Evolutionary conservation across 2,329 filamentous ascomycete species (phyloP).

Genomic region (Aspergillus pseudoterreus): DNA sequence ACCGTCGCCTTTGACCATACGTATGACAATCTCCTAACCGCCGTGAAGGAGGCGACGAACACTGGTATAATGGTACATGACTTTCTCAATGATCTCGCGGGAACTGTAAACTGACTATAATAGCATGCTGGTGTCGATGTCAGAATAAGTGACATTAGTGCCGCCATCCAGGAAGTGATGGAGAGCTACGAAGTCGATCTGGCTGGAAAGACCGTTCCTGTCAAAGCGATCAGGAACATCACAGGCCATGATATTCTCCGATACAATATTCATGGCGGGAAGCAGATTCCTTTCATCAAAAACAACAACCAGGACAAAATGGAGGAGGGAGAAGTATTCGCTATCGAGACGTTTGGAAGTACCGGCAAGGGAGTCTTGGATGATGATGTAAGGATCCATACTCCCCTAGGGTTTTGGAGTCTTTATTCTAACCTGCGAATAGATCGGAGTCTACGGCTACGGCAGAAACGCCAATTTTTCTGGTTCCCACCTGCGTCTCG

Average conservation of each 20-base stretch:
- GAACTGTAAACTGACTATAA: slow-evolving; percentile 5
- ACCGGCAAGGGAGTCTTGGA: slow-evolving; percentile 49
- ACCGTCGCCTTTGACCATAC: slow-evolving; percentile 71
- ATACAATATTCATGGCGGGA: slow-evolving; percentile 56
- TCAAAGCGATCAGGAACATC: slow-evolving; percentile 55
- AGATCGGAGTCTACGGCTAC: slow-evolving; percentile 54
- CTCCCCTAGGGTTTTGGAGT: not conserved
- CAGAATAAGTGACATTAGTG: slow-evolving; percentile 53
- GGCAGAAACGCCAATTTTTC: slow-evolving; percentile 36
- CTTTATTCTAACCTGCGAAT: slow-evolving; percentile 4
- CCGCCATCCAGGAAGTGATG: slow-evolving; percentile 59
- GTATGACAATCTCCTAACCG: slow-evolving; percentile 70
- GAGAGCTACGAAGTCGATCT: slow-evolving; percentile 60
- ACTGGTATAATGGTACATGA: slow-evolving; percentile 50
- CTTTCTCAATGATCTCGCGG: too few relatives aligned
- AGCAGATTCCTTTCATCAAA: slow-evolving; percentile 54
- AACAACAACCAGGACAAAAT: slow-evolving; percentile 49
- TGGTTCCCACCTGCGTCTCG: slow-evolving; percentile 42
- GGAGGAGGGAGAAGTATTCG: slow-evolving; percentile 58
- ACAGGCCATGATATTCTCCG: slow-evolving; percentile 54
- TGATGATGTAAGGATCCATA: slow-evolving; percentile 42
- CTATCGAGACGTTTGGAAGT: slow-evolving; percentile 57
- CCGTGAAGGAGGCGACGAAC: slow-evolving; percentile 47
- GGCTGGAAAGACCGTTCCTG: slow-evolving; percentile 49
- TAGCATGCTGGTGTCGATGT: slow-evolving; percentile 54